A percentile compares a stretch with the other conserved stretches of the same genome.
phyloP scores from a whole-genome alignment of 2,329 filamentous ascomycete genomes.

The Xylariaceae sp. region DNA sequence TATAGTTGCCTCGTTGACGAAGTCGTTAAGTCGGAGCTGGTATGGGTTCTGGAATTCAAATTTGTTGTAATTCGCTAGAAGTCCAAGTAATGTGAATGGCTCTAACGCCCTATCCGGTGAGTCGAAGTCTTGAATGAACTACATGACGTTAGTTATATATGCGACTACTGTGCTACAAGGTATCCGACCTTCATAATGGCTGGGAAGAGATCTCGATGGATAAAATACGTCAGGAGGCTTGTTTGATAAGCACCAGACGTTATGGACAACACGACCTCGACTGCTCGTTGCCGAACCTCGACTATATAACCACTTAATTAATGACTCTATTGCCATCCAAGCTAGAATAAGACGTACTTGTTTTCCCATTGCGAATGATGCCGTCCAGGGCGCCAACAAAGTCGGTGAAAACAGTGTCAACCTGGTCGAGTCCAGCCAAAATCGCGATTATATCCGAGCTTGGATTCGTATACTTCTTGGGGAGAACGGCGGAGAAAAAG shows the following conservation, averaged over 20 bases:
- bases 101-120: constrained; percentile 68
- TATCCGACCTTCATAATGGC: constrained; percentile 84
- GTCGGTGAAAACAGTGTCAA: constrained; percentile 86
- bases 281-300: constrained; percentile 77
- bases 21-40: constrained; percentile 87
- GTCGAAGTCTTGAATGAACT: constrained; percentile 85
- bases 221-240: constrained; percentile 91
- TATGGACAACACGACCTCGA: constrained; percentile 81
- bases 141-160: constrained; percentile 27
- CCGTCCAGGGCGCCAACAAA: constrained; percentile 83
- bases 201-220: constrained; percentile 92
- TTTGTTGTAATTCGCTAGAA: constrained; percentile 98
- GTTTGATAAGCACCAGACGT: constrained; percentile 96
- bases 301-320: constrained; percentile 53
- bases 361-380: constrained; percentile 79
- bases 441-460: constrained; percentile 94
- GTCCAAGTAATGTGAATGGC: constrained; percentile 82
- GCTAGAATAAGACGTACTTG: constrained; percentile 57
- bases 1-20: constrained; percentile 90
- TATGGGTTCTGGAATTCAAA: constrained; percentile 99
- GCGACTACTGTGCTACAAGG: not conserved
- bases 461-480: constrained; percentile 92
- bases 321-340: not conserved
- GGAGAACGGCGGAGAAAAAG: constrained; percentile 81
- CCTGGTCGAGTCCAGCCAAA: constrained; percentile 85